Conservation (phyloP, 2,329 filamentous ascomycete genomes). For the Orbilia quercus region DNA sequence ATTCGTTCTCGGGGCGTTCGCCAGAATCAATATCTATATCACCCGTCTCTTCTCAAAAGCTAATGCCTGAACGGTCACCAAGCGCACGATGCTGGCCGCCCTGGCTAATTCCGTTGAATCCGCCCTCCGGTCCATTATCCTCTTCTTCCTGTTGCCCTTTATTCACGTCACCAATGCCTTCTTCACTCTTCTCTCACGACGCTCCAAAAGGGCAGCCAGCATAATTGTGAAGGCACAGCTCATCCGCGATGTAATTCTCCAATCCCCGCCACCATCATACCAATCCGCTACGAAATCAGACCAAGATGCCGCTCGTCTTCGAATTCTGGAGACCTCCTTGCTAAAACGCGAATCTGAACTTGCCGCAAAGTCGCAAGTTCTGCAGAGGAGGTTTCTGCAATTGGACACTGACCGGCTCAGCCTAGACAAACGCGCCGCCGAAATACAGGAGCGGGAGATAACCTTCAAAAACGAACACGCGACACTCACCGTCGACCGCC, state of each 20-base stretch:
- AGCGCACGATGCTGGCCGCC: slow-evolving; percentile 19
- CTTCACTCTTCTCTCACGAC: slow-evolving; percentile 33
- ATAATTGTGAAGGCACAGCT: slow-evolving; percentile 44
- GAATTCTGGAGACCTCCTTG: slow-evolving; percentile 30
- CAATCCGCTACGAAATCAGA: slow-evolving; percentile 38
- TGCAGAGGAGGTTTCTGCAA: slow-evolving; percentile 27
- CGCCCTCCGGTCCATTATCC: slow-evolving; percentile 24
- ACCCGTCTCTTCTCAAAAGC: neutral
- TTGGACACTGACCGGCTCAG: slow-evolving; percentile 21
- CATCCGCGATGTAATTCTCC: slow-evolving; percentile 45
- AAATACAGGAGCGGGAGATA: slow-evolving; percentile 20
- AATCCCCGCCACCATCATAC: slow-evolving; percentile 44
- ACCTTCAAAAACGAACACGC: slow-evolving; percentile 15
- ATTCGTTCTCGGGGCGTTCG: neutral
- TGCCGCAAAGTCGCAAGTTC: slow-evolving; percentile 1
- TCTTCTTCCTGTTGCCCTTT: slow-evolving; percentile 46
- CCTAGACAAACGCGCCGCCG: slow-evolving; percentile 14
- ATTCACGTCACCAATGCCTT: slow-evolving; percentile 35
- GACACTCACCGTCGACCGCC: slow-evolving; percentile 13
- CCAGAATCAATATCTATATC: slow-evolving; percentile 1
- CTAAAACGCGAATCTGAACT: slow-evolving; percentile 42
- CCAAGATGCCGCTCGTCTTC: slow-evolving; percentile 38
- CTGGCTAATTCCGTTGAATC: slow-evolving; percentile 25
- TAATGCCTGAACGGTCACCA: neutral
- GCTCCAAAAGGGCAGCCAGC: slow-evolving; percentile 39